Evolutionary conservation across 2,329 filamentous ascomycete species (phyloP).

Genomic region (Dactylonectria estremocensis): DNA sequence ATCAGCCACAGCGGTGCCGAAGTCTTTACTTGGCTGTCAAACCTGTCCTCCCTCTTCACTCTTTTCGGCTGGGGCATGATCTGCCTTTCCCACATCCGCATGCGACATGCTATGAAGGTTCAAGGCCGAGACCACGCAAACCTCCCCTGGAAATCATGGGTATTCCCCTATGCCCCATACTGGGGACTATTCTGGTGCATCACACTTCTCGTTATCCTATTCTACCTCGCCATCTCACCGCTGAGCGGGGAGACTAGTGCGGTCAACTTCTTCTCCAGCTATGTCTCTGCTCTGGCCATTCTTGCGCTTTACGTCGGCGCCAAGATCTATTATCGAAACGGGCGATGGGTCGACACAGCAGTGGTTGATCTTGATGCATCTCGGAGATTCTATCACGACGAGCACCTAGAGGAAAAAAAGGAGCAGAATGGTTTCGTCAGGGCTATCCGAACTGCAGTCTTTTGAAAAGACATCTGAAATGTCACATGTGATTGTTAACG

Average conservation of each 20-base stretch:
- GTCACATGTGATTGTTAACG: background rate
- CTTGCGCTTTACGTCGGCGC: conserved; percentile 59
- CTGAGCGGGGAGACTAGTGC: conserved; percentile 53
- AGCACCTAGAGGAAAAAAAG: background rate
- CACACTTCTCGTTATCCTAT: conserved; percentile 61
- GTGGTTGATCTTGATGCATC: conserved; percentile 23
- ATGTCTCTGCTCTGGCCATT: conserved; percentile 60
- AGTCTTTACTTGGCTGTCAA: conserved; percentile 65
- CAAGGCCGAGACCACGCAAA: conserved; percentile 55
- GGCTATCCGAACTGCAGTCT: background rate
- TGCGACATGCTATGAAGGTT: conserved; percentile 58
- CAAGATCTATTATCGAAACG: conserved; percentile 56
- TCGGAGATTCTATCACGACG: conserved; percentile 25
- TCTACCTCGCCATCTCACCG: conserved; percentile 64
- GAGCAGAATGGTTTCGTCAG: background rate
- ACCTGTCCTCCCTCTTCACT: conserved; percentile 61
- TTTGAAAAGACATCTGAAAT: background rate
- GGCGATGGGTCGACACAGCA: conserved; percentile 18
- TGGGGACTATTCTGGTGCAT: conserved; percentile 62
- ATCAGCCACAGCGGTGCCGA: conserved; percentile 57
- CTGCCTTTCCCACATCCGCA: conserved; percentile 60
- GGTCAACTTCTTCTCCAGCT: conserved; percentile 63
- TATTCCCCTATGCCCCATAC: conserved; percentile 59
- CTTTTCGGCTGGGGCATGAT: conserved; percentile 62
- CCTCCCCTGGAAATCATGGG: conserved; percentile 61